Percentiles rank a stretch among this genome's conserved stretches.
Evolutionary conservation across 495 filamentous ascomycete genomes (phyloP).

Genomic region (Penicillium soppii): DNA sequence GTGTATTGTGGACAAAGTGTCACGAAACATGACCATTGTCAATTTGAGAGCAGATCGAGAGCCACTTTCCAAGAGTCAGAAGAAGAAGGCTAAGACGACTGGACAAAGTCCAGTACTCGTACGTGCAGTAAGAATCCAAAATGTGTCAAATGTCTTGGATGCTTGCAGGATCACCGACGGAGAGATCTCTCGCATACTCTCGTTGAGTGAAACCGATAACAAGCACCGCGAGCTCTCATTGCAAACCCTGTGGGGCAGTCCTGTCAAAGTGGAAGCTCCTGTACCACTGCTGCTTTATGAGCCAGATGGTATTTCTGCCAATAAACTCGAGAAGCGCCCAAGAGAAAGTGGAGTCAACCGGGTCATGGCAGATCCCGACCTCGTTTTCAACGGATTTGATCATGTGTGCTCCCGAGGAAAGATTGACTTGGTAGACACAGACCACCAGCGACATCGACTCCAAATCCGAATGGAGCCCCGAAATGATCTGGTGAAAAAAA

Average conservation of each 20-base stretch:
- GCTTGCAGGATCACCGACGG: slow-evolving; percentile 73
- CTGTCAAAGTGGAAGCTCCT: slow-evolving; percentile 57
- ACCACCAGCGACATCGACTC: slow-evolving; percentile 61
- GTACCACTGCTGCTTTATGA: slow-evolving; percentile 46
- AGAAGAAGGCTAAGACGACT: slow-evolving; percentile 26
- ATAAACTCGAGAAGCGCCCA: slow-evolving; percentile 28
- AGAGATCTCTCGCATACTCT: slow-evolving; percentile 63
- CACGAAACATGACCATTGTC: slow-evolving; percentile 65
- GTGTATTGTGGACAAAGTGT: slow-evolving; percentile 65
- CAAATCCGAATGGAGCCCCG: slow-evolving; percentile 65
- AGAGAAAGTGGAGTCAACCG: slow-evolving; percentile 55
- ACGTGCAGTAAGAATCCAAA: slow-evolving; percentile 41
- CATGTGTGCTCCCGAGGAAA: slow-evolving; percentile 51
- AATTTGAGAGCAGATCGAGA: slow-evolving; percentile 52
- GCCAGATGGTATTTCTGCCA: slow-evolving; percentile 37
- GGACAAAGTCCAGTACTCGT: slow-evolving; percentile 37
- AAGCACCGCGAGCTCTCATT: slow-evolving; percentile 64
- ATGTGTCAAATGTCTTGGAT: slow-evolving; percentile 61
- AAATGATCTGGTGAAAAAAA: slow-evolving; percentile 55
- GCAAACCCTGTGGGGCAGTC: slow-evolving; percentile 72
- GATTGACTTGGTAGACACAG: slow-evolving; percentile 63
- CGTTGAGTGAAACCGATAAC: slow-evolving; percentile 63
- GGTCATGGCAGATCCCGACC: slow-evolving; percentile 49
- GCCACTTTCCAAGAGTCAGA: slow-evolving; percentile 29
- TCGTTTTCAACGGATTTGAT: slow-evolving; percentile 42